Evolutionary conservation across 768 basidiomycete genomes (phyloP).

Genomic region (Clitopilus passeckerianus): DNA sequence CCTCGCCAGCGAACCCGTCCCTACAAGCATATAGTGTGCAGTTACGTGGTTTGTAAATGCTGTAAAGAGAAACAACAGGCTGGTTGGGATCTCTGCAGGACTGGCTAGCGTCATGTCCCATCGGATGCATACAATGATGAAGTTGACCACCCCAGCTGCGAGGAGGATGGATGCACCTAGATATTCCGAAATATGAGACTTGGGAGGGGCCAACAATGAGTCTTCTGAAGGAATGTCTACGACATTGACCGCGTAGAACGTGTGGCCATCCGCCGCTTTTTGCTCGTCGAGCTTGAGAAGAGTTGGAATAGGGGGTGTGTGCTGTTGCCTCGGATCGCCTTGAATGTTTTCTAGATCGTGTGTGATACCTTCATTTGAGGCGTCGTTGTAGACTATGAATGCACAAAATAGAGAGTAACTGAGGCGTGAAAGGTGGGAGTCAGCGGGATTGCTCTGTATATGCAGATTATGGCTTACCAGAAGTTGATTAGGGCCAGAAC

Average conservation of each 20-base stretch:
- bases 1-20: background rate
- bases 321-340: background rate
- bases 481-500: conserved; percentile 9
- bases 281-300: too few relatives aligned
- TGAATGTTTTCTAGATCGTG: background rate
- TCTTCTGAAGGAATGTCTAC: background rate
- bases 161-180: background rate
- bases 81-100: background rate
- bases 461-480: conserved; percentile 3
- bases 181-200: background rate
- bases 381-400: background rate
- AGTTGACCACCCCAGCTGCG: background rate
- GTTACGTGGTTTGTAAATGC: background rate
- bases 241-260: too few relatives aligned
- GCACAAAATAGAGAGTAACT: conserved; percentile 11
- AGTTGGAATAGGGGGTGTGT: too few relatives aligned
- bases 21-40: background rate
- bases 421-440: background rate
- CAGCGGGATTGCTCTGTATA: background rate
- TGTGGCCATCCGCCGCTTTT: too few relatives aligned
- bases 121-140: background rate
- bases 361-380: background rate
- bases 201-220: background rate
- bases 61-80: background rate
- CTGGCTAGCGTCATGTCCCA: background rate